These are phyloP conservation scores for Lipomyces chichibuensis DNA, from an alignment of 805 yeast genomes.

Conservation along the genomic window DNA sequence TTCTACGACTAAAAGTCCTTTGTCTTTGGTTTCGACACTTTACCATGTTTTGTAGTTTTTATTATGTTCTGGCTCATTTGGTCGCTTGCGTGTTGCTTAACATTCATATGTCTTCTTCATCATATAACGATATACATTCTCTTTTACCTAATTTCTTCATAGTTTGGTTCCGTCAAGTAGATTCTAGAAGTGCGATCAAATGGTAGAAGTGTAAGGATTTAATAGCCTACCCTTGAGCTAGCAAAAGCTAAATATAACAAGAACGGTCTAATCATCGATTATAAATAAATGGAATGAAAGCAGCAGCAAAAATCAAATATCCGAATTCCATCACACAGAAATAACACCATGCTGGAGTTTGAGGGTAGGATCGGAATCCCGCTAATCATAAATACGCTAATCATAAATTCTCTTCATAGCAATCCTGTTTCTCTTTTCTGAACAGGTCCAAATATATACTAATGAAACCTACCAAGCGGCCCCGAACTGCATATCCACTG, in stretches of 20 bases:
- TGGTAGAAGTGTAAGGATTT: neutral
- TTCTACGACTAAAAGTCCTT: conserved; percentile 68
- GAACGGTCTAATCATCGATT: neutral
- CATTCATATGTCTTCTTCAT: neutral
- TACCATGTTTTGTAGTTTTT: neutral
- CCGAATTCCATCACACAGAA: neutral
- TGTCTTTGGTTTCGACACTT: neutral
- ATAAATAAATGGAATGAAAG: neutral
- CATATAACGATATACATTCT: neutral
- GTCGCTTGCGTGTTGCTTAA: neutral
- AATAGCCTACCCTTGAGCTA: neutral
- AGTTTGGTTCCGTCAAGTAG: neutral
- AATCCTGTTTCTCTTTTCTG: neutral
- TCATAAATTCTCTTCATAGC: neutral
- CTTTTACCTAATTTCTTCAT: neutral
- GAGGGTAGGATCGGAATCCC: neutral
- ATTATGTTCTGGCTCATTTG: neutral
- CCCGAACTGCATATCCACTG: conserved; percentile 3
- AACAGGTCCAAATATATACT: neutral
- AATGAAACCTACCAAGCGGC: conserved; percentile 1
- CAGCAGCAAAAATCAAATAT: neutral
- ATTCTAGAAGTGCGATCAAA: neutral
- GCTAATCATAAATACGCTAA: neutral
- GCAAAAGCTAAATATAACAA: too few species aligned
- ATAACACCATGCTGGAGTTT: neutral